Evolutionary conservation across 495 filamentous ascomycete species (phyloP).

Genomic region (Penicillium daleae): DNA sequence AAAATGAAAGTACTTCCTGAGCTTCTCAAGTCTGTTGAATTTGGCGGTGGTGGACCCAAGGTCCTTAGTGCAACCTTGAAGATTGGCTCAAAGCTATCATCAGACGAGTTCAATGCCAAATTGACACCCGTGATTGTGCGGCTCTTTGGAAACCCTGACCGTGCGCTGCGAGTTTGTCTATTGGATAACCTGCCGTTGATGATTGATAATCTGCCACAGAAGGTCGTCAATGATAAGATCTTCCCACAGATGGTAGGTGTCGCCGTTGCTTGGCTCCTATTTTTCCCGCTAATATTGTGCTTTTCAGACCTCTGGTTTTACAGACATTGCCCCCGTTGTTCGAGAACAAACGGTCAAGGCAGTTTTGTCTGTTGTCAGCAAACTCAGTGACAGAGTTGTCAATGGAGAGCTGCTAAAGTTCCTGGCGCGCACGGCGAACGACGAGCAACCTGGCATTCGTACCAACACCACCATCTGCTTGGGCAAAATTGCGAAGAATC

Average conservation of each 20-base stretch:
- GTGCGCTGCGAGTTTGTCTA: conserved; percentile 88
- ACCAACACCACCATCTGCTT: conserved; percentile 98
- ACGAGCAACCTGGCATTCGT: conserved; percentile 95
- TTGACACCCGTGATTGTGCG: conserved; percentile 87
- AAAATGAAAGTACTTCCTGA: conserved; percentile 96
- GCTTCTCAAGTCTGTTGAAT: conserved; percentile 95
- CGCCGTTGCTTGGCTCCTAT: not conserved
- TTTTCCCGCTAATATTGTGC: not conserved
- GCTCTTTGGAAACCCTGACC: conserved; percentile 87
- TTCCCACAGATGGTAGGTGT: conserved; percentile 82
- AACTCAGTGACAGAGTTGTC: conserved; percentile 88
- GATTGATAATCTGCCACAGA: conserved; percentile 89
- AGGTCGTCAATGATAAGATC: conserved; percentile 92
- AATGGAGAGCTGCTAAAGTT: conserved; percentile 92
- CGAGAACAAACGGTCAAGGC: conserved; percentile 96
- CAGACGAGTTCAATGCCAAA: conserved; percentile 84
- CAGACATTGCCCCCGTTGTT: conserved; percentile 86
- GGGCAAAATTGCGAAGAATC: conserved; percentile 89
- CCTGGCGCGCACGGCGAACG: conserved; percentile 93
- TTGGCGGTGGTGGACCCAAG: conserved; percentile 93
- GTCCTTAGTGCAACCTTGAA: conserved; percentile 87
- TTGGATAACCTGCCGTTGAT: conserved; percentile 87
- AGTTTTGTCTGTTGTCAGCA: conserved; percentile 79
- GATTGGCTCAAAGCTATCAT: conserved; percentile 81
- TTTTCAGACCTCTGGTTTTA: conserved; percentile 81